Percentiles rank a stretch among this genome's conserved stretches.
Evolutionary conservation across 2,329 filamentous ascomycete genomes (phyloP).

Genomic region (Ceratocystis cacaofunesta): DNA sequence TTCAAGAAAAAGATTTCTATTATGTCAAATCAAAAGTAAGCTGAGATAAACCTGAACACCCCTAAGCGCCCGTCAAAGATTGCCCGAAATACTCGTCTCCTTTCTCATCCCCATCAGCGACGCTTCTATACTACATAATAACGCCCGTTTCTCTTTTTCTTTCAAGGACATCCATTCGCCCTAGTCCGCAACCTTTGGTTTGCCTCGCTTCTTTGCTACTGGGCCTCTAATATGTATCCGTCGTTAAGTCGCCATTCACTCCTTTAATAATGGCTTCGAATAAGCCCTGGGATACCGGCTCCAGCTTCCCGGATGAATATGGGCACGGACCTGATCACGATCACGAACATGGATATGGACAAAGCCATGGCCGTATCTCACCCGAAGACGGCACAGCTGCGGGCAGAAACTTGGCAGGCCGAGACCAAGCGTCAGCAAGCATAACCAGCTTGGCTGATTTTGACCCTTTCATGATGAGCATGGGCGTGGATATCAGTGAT

Average conservation of each 20-base stretch:
- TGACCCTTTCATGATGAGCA: background rate
- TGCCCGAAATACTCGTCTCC: too few relatives aligned
- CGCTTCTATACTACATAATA: too few relatives aligned
- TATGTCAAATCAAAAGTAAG: too few relatives aligned
- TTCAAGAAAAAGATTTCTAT: too few relatives aligned
- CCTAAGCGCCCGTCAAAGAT: too few relatives aligned
- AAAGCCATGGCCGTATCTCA: background rate
- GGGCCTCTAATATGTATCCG: background rate
- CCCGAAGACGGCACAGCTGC: background rate
- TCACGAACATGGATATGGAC: background rate
- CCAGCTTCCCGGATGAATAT: background rate
- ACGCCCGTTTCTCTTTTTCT: background rate
- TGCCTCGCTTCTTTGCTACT: background rate
- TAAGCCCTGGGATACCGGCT: background rate
- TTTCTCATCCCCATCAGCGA: too few relatives aligned
- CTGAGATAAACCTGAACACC: too few relatives aligned
- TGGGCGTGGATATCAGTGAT: background rate
- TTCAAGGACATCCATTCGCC: background rate
- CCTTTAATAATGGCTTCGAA: background rate
- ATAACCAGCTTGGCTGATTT: slow-evolving; percentile 5
- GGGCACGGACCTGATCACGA: background rate
- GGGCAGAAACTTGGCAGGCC: background rate
- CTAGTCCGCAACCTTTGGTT: background rate
- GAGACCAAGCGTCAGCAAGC: background rate
- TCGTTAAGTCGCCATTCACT: background rate